These are phyloP conservation scores for Pseudogymnoascus sp. DNA, from an alignment of 2,329 filamentous ascomycete genomes.

Conservation along the genomic window DNA sequence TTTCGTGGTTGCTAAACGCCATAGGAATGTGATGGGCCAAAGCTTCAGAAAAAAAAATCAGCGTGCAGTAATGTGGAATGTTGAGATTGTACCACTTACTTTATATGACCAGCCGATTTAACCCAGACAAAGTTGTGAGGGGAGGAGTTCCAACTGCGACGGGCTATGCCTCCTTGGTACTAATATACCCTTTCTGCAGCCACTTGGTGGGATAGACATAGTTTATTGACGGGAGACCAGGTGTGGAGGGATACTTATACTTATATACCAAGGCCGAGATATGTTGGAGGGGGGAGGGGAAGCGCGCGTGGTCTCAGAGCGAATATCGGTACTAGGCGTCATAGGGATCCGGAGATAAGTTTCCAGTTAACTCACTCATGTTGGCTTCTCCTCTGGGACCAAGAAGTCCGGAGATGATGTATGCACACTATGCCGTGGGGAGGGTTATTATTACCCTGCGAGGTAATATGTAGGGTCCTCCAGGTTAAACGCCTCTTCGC, in stretches of 20 bases:
- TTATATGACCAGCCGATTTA: neutral
- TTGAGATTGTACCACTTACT: neutral
- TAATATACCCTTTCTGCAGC: neutral
- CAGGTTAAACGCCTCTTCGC: neutral
- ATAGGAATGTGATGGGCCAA: neutral
- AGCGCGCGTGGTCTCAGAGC: neutral
- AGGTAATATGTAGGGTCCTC: neutral
- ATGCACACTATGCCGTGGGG: neutral
- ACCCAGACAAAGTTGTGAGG: neutral
- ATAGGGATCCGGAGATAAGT: neutral
- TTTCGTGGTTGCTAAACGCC: slow-evolving; percentile 3
- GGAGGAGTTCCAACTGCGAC: neutral
- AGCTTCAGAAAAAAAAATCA: neutral
- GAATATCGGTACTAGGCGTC: neutral
- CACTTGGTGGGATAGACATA: neutral
- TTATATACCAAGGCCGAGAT: neutral
- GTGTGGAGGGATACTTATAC: slow-evolving; percentile 3
- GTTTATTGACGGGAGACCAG: neutral
- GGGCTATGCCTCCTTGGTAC: neutral
- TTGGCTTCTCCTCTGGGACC: neutral
- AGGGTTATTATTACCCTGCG: neutral
- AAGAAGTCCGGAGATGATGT: neutral
- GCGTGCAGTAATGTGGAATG: neutral
- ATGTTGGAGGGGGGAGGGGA: neutral
- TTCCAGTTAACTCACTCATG: neutral